phyloP scores from a whole-genome alignment of 2,329 filamentous ascomycete species.

The Lecanoromycetidae sp. region DNA sequence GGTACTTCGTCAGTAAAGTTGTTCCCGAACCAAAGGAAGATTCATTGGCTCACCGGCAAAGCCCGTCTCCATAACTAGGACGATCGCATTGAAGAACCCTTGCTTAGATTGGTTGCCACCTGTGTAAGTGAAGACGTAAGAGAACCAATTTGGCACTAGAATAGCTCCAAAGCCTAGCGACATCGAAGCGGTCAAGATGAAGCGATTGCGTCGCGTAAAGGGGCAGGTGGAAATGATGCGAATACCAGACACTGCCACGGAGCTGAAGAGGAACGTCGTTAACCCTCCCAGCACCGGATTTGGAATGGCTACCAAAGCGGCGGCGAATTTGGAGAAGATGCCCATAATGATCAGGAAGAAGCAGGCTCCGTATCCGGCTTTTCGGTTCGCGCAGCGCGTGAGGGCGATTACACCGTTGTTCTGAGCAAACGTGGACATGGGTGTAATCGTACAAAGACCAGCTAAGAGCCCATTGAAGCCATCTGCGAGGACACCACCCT shows the following conservation, averaged over 20 bases:
- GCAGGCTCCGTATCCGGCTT: constrained; percentile 54
- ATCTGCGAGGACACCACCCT: constrained; percentile 55
- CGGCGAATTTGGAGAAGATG: constrained; percentile 58
- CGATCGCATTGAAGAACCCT: constrained; percentile 38
- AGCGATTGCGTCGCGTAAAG: constrained; percentile 54
- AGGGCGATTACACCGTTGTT: constrained; percentile 59
- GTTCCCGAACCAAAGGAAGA: constrained; percentile 16
- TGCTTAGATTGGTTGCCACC: constrained; percentile 58
- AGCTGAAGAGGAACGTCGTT: constrained; percentile 55
- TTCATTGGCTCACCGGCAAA: constrained; percentile 27
- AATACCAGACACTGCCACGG: constrained; percentile 54
- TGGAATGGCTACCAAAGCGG: constrained; percentile 55
- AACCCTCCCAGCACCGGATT: constrained; percentile 35
- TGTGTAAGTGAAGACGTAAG: constrained; percentile 34
- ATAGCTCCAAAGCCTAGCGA: constrained; percentile 47
- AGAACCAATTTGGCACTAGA: constrained; percentile 37
- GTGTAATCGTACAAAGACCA: constrained; percentile 53
- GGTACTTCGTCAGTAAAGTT: constrained; percentile 52
- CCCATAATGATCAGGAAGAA: constrained; percentile 58
- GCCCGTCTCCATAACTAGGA: constrained; percentile 55
- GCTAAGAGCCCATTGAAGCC: constrained; percentile 53
- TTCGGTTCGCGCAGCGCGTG: constrained; percentile 56
- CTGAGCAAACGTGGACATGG: constrained; percentile 54
- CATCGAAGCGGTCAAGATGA: constrained; percentile 51
- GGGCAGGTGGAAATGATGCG: constrained; percentile 51